phyloP scores from a whole-genome alignment of 768 basidiomycete genomes.

The Neoboletus magnificus region DNA sequence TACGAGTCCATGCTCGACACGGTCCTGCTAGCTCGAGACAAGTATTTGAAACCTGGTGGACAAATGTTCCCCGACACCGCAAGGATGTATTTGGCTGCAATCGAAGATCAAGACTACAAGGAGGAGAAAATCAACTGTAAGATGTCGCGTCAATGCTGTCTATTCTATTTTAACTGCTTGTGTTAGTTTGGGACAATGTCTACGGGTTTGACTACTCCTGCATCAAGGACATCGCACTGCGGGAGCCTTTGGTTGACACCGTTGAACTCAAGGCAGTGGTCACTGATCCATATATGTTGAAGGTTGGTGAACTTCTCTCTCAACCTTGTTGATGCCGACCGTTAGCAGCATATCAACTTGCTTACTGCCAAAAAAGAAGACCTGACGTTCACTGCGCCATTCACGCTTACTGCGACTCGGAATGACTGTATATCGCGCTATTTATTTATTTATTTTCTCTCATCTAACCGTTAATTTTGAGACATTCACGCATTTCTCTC shows the following conservation, averaged over 20 bases:
- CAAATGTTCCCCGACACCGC: slow-evolving; percentile 96
- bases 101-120: slow-evolving; percentile 99
- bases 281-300: slow-evolving; percentile 86
- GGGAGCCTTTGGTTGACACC: slow-evolving; percentile 97
- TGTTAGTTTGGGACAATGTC: slow-evolving; percentile 96
- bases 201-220: slow-evolving; percentile 99
- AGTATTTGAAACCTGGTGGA: slow-evolving; percentile 88
- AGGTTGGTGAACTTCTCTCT: slow-evolving; percentile 45
- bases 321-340: slow-evolving; percentile 2
- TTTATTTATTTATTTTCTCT: background rate
- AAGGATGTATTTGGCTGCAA: slow-evolving; percentile 89
- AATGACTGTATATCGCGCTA: slow-evolving; percentile 75
- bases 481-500: slow-evolving; percentile 97
- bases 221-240: slow-evolving; percentile 96
- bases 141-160: background rate
- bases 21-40: slow-evolving; percentile 93
- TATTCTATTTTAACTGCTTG: slow-evolving; percentile 1
- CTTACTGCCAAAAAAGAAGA: slow-evolving; percentile 94
- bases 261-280: slow-evolving; percentile 96
- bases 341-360: slow-evolving; percentile 78
- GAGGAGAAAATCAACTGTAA: slow-evolving; percentile 99
- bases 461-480: slow-evolving; percentile 31
- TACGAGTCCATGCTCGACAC: slow-evolving; percentile 99
- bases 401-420: slow-evolving; percentile 76
- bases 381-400: slow-evolving; percentile 78